Evolutionary conservation across 768 basidiomycete genomes (phyloP).

Genomic region (Mycena amicta): DNA sequence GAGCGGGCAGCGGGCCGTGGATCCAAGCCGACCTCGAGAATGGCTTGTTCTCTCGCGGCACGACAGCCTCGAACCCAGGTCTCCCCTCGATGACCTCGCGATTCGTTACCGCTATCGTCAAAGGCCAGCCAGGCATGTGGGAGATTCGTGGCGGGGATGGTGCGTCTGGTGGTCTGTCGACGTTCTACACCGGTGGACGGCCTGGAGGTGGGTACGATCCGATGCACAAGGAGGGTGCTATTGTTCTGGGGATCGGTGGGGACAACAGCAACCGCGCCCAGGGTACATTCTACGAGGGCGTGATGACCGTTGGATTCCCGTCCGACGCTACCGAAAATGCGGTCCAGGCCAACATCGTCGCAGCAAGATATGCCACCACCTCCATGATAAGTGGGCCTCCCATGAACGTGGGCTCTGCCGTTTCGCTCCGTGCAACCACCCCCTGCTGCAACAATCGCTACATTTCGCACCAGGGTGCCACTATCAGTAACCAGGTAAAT

Average conservation of each 20-base stretch:
- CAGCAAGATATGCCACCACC: conserved; percentile 7
- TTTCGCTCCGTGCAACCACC: conserved; percentile 1
- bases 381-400: background rate
- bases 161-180: conserved; percentile 3
- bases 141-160: conserved; percentile 6
- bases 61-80: background rate
- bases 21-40: conserved; percentile 10
- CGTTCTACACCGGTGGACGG: conserved; percentile 11
- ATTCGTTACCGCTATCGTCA: conserved; percentile 15
- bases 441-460: background rate
- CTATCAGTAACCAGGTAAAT: background rate
- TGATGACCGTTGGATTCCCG: conserved; percentile 6
- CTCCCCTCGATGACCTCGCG: conserved; percentile 1
- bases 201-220: conserved; percentile 5
- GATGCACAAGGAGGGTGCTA: conserved; percentile 7
- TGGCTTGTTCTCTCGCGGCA: background rate
- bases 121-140: conserved; percentile 8
- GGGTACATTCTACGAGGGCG: conserved; percentile 20
- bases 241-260: conserved; percentile 14
- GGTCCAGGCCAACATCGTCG: conserved; percentile 17
- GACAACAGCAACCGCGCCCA: conserved; percentile 13
- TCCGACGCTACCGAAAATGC: conserved; percentile 11
- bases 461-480: background rate
- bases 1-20: conserved; percentile 6
- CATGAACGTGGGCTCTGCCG: background rate